Conservation (phyloP, 129 eudicot species). For the Ambrosia artemisiifolia region DNA sequence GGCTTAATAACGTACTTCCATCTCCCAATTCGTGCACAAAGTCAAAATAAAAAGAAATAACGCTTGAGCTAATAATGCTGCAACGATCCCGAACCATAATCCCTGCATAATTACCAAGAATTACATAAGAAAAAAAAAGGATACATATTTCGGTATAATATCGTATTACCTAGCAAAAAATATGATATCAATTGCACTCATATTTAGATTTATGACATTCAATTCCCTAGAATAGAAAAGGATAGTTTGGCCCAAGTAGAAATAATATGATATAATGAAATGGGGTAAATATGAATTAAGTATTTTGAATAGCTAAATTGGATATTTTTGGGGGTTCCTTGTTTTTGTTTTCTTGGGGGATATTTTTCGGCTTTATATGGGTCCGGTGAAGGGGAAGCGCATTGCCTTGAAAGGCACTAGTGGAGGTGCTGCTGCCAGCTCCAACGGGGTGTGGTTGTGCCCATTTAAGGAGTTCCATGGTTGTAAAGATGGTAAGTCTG, state of each 20-base stretch:
- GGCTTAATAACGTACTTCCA: slow-evolving; percentile 41
- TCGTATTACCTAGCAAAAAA: neutral
- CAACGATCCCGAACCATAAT: slow-evolving; percentile 63
- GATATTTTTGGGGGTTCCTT: too few species aligned
- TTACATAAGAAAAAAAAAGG: neutral
- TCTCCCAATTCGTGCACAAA: slow-evolving; percentile 59
- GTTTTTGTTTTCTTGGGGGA: too few species aligned
- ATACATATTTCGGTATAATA: neutral
- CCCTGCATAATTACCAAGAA: slow-evolving; percentile 44
- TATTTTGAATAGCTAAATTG: neutral
- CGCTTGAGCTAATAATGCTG: slow-evolving; percentile 61
- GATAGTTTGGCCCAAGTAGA: neutral
- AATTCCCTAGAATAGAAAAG: neutral
- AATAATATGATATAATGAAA: neutral
- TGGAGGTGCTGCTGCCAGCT: too few species aligned
- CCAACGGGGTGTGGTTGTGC: too few species aligned
- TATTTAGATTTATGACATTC: too few species aligned
- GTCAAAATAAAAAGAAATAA: slow-evolving; percentile 47
- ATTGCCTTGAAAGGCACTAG: too few species aligned
- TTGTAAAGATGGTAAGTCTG: too few species aligned
- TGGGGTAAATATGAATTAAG: neutral
- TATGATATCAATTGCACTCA: too few species aligned
- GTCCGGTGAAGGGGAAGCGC: too few species aligned
- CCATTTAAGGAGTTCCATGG: too few species aligned
- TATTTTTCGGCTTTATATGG: too few species aligned